A percentile compares a stretch with the other conserved stretches of the same genome.
phyloP scores from a whole-genome alignment of 73 alveolate species.

The Paramecium octaurelia region DNA sequence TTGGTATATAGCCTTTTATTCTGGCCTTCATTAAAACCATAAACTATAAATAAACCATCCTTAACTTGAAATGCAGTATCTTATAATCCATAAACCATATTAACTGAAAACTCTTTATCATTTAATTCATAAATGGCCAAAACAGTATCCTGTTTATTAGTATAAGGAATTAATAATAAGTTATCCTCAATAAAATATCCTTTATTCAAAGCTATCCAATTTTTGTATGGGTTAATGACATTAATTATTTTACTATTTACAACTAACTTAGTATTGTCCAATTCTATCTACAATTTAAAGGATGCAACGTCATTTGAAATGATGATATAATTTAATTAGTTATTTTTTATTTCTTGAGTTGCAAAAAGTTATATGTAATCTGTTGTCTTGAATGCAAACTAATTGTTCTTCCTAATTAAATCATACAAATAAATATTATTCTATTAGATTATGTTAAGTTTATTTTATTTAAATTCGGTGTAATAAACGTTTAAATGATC shows the following conservation, averaged over 20 bases:
- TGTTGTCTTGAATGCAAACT: not conserved
- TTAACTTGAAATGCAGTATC: not conserved
- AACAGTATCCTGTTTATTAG: not conserved
- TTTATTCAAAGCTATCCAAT: not conserved
- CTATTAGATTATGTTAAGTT: not conserved
- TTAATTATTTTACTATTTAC: not conserved
- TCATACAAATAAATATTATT: not conserved
- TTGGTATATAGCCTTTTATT: not conserved
- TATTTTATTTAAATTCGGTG: not conserved
- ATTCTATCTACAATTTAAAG: not conserved
- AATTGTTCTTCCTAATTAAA: not conserved
- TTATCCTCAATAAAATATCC: not conserved
- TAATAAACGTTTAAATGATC: not conserved
- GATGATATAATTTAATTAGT: not conserved
- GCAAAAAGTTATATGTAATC: not conserved
- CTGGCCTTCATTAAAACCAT: not conserved
- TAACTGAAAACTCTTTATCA: not conserved
- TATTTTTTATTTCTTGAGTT: not conserved
- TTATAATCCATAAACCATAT: not conserved
- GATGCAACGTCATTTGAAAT: slow-evolving; percentile 13
- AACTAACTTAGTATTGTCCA: not conserved
- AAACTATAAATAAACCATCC: not conserved
- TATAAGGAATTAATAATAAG: not conserved
- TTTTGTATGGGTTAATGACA: not conserved
- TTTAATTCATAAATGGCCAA: not conserved